Base-by-base conservation (phyloP, 306 rosid genomes). In the Vachellia pachyceras region DNA sequence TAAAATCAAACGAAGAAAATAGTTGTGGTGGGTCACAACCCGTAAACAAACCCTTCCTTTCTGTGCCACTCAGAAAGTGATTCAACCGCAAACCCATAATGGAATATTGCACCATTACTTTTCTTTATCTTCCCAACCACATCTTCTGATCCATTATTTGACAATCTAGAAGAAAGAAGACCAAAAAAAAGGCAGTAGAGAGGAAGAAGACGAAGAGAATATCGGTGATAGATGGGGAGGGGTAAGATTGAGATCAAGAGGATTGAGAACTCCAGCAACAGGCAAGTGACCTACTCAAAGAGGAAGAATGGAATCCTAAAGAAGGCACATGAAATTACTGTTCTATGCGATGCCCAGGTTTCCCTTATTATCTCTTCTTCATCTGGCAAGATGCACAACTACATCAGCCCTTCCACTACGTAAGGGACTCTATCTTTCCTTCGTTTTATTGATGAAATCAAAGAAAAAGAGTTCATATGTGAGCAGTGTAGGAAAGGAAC, bases 211-310 rank as follows among this genome's bases (percentile, higher is more conserved):
- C 49, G 47, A 20, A 36, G 29, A 39, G 29, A 54, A 10, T 49
- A 8, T 50, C 42, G 33, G 49, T 5, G 73, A 70, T 52, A 63
- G 78, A 92, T 93, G 97, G 97, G 97, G 58, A 91, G 97, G 45
- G 97, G 97, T 5, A 93, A 93, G 93, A 93, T 93, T 73, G 97
- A 93, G 91, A 93, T 93, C 41, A 91, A 89, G 88, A 91, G 97
- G 85, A 93, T 93, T 7, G 97, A 93, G 86, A 93, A 91, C 84
- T 77, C 88, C 13, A 91, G 76, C 80, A 91, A 87, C 89, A 93
- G 97, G 79, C 87, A 83, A 46, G 97, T 93, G 65, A 91, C 97
- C 5, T 93, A 86, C 75, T 73, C 97, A 0, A 93, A 93, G 97
- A 93, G 97, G 41, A 91, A 73, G 76, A 84, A 60, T 85, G 97